Conservation (phyloP, 2,329 filamentous ascomycete genomes). For the Fusarium burgessii region DNA sequence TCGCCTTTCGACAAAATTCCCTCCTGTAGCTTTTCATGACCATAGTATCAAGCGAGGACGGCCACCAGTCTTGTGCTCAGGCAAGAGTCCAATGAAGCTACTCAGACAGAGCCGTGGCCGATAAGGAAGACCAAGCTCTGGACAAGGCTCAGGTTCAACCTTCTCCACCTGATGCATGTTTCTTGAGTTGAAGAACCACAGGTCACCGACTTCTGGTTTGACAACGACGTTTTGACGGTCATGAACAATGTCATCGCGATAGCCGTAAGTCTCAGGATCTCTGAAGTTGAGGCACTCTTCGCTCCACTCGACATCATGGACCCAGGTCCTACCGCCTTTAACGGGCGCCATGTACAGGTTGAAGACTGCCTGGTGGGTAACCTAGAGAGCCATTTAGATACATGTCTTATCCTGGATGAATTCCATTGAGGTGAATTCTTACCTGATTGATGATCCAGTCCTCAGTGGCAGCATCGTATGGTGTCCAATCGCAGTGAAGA, state of each 20-base stretch:
- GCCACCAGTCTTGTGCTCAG: not conserved
- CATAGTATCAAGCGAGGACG: not conserved
- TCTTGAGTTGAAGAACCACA: slow-evolving; percentile 9
- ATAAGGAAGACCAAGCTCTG: not conserved
- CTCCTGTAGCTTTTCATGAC: not conserved
- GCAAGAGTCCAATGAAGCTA: not conserved
- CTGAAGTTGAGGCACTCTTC: slow-evolving; percentile 3
- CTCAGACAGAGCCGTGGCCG: not conserved
- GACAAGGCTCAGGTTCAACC: not conserved
- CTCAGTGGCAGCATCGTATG: not conserved
- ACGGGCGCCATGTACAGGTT: slow-evolving; percentile 2
- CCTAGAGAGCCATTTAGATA: not conserved
- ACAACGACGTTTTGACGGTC: not conserved
- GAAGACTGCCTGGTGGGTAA: not conserved
- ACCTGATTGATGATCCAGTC: slow-evolving; percentile 8
- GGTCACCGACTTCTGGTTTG: not conserved
- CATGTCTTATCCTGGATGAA: accelerated
- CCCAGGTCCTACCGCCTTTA: not conserved
- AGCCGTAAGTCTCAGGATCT: not conserved
- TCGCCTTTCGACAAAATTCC: too few species aligned
- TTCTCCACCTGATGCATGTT: slow-evolving; percentile 7
- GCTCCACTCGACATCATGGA: slow-evolving; percentile 2
- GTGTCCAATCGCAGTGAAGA: slow-evolving; percentile 9
- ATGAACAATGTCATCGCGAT: not conserved
- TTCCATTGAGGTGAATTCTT: accelerated